Evolutionary conservation across 768 basidiomycete species (phyloP).

Genomic region (Fomitopsis serialis): DNA sequence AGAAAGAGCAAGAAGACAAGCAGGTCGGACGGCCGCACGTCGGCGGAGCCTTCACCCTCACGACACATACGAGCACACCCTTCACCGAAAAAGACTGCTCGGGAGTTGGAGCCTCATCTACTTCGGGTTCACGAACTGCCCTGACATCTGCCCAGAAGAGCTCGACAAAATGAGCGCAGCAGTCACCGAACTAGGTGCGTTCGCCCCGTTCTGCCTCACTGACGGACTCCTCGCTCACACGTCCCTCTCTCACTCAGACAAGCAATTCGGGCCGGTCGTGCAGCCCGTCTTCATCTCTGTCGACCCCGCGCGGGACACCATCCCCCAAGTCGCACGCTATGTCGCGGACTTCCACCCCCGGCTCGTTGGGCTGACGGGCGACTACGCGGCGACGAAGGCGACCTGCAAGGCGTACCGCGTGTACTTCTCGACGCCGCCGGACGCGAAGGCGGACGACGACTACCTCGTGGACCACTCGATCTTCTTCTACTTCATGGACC

Average conservation of each 20-base stretch:
- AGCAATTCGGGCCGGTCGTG: slow-evolving; percentile 63
- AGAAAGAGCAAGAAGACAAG: slow-evolving; percentile 66
- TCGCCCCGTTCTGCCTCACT: neutral
- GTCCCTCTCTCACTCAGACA: slow-evolving; percentile 39
- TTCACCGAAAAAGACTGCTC: slow-evolving; percentile 83
- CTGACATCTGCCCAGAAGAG: slow-evolving; percentile 98
- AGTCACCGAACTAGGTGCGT: slow-evolving; percentile 66
- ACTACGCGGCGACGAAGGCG: slow-evolving; percentile 79
- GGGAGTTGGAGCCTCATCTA: slow-evolving; percentile 92
- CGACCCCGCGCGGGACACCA: slow-evolving; percentile 88
- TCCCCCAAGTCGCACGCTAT: slow-evolving; percentile 55
- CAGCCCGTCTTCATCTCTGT: slow-evolving; percentile 94
- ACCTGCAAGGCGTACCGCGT: slow-evolving; percentile 95
- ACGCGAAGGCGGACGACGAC: slow-evolving; percentile 84
- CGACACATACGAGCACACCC: slow-evolving; percentile 51
- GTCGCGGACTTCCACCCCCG: slow-evolving; percentile 87
- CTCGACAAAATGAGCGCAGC: slow-evolving; percentile 89
- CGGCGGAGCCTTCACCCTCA: slow-evolving; percentile 85
- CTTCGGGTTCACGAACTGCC: slow-evolving; percentile 99
- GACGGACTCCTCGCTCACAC: neutral
- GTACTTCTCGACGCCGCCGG: slow-evolving; percentile 94
- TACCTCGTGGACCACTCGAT: slow-evolving; percentile 97
- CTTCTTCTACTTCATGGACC: slow-evolving; percentile 98
- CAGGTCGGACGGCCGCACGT: slow-evolving; percentile 82
- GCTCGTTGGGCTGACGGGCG: slow-evolving; percentile 82